phyloP scores from a whole-genome alignment of 495 filamentous ascomycete genomes.

The Penicillium paradoxum region DNA sequence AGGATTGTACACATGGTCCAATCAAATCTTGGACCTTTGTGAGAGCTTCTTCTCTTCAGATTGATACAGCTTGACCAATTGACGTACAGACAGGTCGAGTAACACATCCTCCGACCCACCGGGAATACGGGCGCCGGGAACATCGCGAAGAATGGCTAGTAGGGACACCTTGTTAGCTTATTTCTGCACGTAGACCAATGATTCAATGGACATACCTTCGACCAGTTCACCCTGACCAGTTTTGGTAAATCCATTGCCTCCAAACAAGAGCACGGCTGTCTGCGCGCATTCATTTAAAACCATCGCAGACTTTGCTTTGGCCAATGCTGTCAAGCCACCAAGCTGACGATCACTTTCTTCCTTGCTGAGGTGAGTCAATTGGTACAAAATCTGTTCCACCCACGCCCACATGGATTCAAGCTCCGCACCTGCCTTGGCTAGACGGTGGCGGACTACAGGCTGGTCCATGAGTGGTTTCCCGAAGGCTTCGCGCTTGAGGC shows the following conservation, averaged over 20 bases:
- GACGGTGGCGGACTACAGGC: slow-evolving; percentile 64
- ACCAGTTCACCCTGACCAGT: slow-evolving; percentile 64
- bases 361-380: slow-evolving; percentile 58
- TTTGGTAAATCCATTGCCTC: slow-evolving; percentile 66
- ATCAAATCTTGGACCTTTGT: slow-evolving; percentile 34
- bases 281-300: slow-evolving; percentile 67
- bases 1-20: neutral
- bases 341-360: slow-evolving; percentile 59
- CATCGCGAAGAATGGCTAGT: slow-evolving; percentile 60
- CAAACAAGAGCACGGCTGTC: slow-evolving; percentile 63
- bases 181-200: neutral
- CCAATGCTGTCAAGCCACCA: slow-evolving; percentile 64
- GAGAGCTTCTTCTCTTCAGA: slow-evolving; percentile 58
- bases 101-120: slow-evolving; percentile 74
- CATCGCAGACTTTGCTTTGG: slow-evolving; percentile 66
- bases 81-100: slow-evolving; percentile 63
- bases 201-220: slow-evolving; percentile 48
- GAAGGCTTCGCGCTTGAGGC: slow-evolving; percentile 68
- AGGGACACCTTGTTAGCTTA: neutral
- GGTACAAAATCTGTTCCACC: slow-evolving; percentile 70
- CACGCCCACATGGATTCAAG: slow-evolving; percentile 69
- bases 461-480: slow-evolving; percentile 69
- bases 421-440: slow-evolving; percentile 64
- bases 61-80: slow-evolving; percentile 68
- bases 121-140: slow-evolving; percentile 57